Evolutionary conservation across 108 stramenopile genomes (phyloP).

Genomic region (Fistulifera pelliculosa): DNA sequence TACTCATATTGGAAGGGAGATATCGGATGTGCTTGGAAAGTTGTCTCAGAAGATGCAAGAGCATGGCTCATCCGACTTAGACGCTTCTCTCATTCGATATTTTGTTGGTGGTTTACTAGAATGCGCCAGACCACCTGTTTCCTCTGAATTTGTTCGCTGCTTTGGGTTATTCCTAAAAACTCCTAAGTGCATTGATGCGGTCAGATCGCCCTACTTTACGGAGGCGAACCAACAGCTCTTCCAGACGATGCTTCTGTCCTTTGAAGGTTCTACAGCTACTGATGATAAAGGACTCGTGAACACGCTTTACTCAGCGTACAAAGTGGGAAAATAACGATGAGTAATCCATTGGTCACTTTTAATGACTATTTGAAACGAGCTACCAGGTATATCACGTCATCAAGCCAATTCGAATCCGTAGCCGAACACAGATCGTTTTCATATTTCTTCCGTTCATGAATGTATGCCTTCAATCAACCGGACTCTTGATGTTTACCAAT

Average conservation of each 20-base stretch:
- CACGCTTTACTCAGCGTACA: too few relatives aligned
- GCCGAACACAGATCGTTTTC: too few relatives aligned
- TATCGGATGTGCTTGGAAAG: constrained; percentile 38
- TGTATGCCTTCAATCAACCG: too few relatives aligned
- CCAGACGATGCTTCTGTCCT: neutral
- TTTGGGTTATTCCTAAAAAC: constrained; percentile 37
- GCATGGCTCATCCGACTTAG: constrained; percentile 43
- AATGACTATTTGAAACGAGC: too few relatives aligned
- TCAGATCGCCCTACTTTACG: constrained; percentile 62
- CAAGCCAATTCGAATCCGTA: too few relatives aligned
- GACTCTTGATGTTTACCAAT: too few relatives aligned
- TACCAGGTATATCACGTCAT: too few relatives aligned
- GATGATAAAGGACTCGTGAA: too few relatives aligned
- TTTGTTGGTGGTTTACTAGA: constrained; percentile 64
- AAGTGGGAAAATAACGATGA: too few relatives aligned
- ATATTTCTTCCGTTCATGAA: too few relatives aligned
- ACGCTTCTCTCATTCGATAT: constrained; percentile 70
- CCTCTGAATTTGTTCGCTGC: constrained; percentile 41
- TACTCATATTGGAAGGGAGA: constrained; percentile 57
- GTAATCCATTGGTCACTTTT: too few relatives aligned
- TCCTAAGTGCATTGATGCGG: constrained; percentile 53
- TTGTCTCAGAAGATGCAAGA: constrained; percentile 40
- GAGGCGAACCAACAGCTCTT: constrained; percentile 9
- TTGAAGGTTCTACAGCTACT: neutral
- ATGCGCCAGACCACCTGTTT: constrained; percentile 53